Base-by-base conservation (phyloP, 176 grass and related monocot genomes). In the Ampelocalamus luodianensis region DNA sequence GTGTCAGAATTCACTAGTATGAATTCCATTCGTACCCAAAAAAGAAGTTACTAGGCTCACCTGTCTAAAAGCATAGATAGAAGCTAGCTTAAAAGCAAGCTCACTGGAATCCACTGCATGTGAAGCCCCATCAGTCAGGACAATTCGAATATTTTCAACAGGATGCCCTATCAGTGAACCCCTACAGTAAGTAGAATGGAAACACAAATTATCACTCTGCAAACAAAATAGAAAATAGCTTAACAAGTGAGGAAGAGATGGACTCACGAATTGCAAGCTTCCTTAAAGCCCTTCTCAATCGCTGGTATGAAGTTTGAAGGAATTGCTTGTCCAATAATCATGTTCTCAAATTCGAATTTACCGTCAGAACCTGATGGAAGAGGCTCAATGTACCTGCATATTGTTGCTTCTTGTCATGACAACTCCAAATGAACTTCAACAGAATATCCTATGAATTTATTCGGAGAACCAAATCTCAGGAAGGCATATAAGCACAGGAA, bases 41-140 rank as follows among this genome's bases (percentile, higher is more conserved):
- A 76, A 78, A 79, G 62, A 63, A 66, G n/a, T 72, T 32, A 78
- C 12, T 50, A 66, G 11, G 56, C 50, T 56, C 68, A 99, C 96
- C 91, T 99, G 92, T 94, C 96, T 93, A 76, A 99, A 94, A 89
- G 96, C 96, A 94, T 98, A 98, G 72, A 98, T 98, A 73, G 96
- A 54, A 55, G 96, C 96, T 43, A 98, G 78, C 78, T 98, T 98
- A 77, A 98, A 98, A 73, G 96, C 93, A 89, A 98, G 93, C 77
- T 98, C 96, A 73, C 96, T 98, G 38, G 96, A 98, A 94, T 98
- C 96, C 74, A 98, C 96, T 39, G 88, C 85, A 89, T 98, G 96
- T 58, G 96, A 93, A 71, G 93, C 93, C 50, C 96, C 96, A 85
- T 98, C 96, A 60, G 91, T 95, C 53, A 98, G 70, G 10, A 90